phyloP scores from a whole-genome alignment of 441 rosid species.

The Bocquillonia castaneifolia region DNA sequence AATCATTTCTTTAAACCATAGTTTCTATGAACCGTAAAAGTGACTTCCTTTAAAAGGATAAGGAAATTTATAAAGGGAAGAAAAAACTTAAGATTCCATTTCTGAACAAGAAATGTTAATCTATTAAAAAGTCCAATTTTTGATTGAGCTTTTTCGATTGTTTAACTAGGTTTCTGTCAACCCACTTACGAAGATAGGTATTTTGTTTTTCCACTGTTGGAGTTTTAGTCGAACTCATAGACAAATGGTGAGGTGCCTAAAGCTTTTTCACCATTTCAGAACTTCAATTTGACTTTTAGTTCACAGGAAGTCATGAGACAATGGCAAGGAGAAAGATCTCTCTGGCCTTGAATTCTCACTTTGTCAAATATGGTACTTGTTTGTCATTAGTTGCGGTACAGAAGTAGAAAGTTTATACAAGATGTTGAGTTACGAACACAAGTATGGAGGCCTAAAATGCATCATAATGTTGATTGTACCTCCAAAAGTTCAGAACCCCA shows the following conservation, averaged over 20 bases:
- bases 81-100: neutral
- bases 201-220: neutral
- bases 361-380: neutral
- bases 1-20: neutral
- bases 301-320: neutral
- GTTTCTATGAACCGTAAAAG: neutral
- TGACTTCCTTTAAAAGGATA: neutral
- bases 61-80: neutral
- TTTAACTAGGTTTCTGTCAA: neutral
- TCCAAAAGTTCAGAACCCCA: constrained; percentile 99
- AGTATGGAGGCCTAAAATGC: constrained; percentile 1
- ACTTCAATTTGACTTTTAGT: neutral
- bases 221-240: neutral
- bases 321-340: neutral
- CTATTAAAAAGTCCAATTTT: neutral
- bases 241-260: too few species aligned
- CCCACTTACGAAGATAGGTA: neutral
- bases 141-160: neutral
- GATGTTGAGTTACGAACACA: neutral
- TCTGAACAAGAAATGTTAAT: neutral
- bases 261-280: neutral
- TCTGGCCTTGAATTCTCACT: constrained; percentile 1
- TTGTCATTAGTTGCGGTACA: neutral
- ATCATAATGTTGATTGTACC: constrained; percentile 39
- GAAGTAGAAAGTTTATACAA: constrained; percentile 7